phyloP scores from a whole-genome alignment of 129 eudicot species.

The Helianthus tuberosus region DNA sequence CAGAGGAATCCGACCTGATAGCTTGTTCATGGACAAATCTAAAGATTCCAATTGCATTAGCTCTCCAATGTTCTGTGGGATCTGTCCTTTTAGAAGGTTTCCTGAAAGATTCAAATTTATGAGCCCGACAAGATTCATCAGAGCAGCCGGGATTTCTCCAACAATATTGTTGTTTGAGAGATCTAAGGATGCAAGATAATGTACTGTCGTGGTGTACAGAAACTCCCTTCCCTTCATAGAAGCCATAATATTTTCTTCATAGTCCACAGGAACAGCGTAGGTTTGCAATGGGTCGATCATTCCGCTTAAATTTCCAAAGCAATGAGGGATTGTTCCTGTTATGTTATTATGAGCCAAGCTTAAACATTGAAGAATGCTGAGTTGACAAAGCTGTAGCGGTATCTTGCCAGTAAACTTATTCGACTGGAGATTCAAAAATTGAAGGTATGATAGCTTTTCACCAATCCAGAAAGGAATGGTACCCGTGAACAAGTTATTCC shows the following conservation, averaged over 20 bases:
- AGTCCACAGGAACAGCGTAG: too few species aligned
- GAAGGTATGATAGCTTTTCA: neutral
- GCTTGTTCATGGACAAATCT: neutral
- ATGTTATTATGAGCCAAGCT: neutral
- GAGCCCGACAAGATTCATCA: neutral
- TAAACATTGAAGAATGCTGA: too few species aligned
- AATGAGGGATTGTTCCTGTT: neutral
- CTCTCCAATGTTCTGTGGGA: neutral
- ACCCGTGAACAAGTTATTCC: neutral
- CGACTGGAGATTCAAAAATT: neutral
- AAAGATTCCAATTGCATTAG: neutral
- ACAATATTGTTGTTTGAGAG: neutral
- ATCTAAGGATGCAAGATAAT: neutral
- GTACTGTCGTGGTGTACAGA: neutral
- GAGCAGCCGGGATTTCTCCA: neutral
- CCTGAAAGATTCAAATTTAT: neutral
- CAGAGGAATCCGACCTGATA: neutral
- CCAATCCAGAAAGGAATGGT: neutral
- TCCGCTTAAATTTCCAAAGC: neutral
- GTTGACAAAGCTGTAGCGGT: neutral
- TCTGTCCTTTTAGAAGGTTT: neutral
- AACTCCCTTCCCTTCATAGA: neutral
- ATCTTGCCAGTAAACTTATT: neutral
- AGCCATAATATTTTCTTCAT: neutral
- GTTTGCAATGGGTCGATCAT: neutral